Evolutionary conservation across 805 yeast species (phyloP), one percentile per base, ranked within the genome.

Genomic region (Spathaspora girioi): DNA sequence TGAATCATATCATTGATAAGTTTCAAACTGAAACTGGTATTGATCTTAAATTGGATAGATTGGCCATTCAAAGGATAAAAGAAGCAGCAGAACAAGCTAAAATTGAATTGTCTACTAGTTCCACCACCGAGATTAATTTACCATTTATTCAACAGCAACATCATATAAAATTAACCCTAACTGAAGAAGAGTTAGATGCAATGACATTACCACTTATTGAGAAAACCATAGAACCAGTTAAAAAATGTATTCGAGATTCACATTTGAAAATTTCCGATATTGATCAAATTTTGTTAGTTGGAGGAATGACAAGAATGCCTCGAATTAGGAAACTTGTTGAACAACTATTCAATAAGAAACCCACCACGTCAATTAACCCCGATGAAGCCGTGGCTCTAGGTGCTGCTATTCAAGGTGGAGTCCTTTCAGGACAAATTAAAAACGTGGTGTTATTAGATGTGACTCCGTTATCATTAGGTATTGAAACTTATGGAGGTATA

Each of bases 261-360:
- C 86, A 81, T 38, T 69, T 88, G 56, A 74, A 81, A 43, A 73
- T 84, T 7, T 77, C 78, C 32, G 89, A 87, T 35, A 76, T 87
- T 46, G 88, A 87, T 62, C 91, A 88, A 65, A 82, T 88, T 29
- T 80, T 88, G 43, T 65, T 88, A 43, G 96, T 88, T 40, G 96
- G 96, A 52, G 96, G 96, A 56, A 88, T 88, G 96, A 87, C 96
- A 3, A 75, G 96, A 68, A 88, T 88, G 96, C 96, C 96, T 50
- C 84, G 82, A 68, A 82, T 88, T 53, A 73, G 90, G 54, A 76
- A 76, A 38, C 74, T 83, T 7, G 93, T 88, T 18, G 78, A 75
- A 55, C 71, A 73, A 9, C 56, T 84, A 14, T 87, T 88, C 63
- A 76, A 78, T 32, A 84, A 79, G 63, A 75, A 78, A 54, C 92